A percentile compares a stretch with the other conserved stretches of the same genome.
Conservation (phyloP, 2,329 filamentous ascomycete species). For the Fusarium nematophilum region DNA sequence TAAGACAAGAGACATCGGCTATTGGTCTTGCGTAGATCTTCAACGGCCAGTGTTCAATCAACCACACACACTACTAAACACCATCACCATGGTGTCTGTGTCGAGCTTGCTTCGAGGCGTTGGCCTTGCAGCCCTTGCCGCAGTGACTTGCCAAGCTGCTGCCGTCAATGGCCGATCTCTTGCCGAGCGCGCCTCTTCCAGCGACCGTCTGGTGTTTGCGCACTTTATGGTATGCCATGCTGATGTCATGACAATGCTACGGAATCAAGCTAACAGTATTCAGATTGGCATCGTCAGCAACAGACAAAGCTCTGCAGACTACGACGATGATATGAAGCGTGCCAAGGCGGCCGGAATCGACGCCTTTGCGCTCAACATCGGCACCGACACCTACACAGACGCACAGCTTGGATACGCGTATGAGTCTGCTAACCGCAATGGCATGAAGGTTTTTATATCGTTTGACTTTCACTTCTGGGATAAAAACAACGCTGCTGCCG, state of each 20-base stretch:
- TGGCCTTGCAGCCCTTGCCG: conserved; percentile 16
- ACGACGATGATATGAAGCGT: conserved; percentile 59
- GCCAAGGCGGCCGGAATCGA: conserved; percentile 59
- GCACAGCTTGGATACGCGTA: conserved; percentile 62
- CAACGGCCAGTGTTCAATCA: not conserved
- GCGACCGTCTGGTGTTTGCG: conserved; percentile 29
- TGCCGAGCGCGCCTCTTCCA: conserved; percentile 19
- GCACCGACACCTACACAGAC: conserved; percentile 56
- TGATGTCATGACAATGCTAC: rapidly evolving
- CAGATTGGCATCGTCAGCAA: conserved; percentile 59
- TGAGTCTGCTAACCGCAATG: conserved; percentile 57
- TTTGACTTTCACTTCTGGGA: conserved; percentile 67
- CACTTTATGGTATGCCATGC: conserved; percentile 26
- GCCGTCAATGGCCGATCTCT: conserved; percentile 14
- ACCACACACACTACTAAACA: not conserved
- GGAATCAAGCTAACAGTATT: not conserved
- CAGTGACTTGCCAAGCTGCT: conserved; percentile 3
- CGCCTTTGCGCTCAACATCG: conserved; percentile 63
- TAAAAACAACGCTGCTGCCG: conserved; percentile 48
- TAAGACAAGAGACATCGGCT: not conserved
- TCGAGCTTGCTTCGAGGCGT: conserved; percentile 15
- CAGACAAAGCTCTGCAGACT: conserved; percentile 55
- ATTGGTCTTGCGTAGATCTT: not conserved
- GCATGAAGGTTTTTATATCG: conserved; percentile 66
- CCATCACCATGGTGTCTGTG: conserved; percentile 15